Conservation (phyloP, 331 rosid genomes). For the Phaseolus coccineus region DNA sequence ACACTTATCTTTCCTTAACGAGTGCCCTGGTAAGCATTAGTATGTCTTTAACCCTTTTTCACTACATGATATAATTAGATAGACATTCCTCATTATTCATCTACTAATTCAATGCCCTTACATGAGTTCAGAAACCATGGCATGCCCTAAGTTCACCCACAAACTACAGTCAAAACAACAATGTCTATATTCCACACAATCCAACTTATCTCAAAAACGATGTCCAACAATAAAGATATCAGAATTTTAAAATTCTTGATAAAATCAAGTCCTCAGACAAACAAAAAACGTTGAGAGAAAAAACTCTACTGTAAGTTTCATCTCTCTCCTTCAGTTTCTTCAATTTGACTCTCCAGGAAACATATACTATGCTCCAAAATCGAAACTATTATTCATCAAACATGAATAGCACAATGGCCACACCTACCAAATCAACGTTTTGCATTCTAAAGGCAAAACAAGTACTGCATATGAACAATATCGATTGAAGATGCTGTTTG, state of each 20-base stretch:
- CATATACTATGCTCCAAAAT: conserved; percentile 1
- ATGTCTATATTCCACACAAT: neutral
- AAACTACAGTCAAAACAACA: neutral
- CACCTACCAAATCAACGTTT: conserved; percentile 12
- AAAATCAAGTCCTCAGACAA: neutral
- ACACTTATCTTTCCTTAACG: neutral
- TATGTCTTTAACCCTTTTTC: neutral
- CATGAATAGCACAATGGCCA: neutral
- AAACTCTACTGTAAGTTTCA: conserved; percentile 19
- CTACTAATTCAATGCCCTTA: neutral
- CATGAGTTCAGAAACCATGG: neutral
- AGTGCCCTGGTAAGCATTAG: neutral
- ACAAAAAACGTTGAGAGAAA: neutral
- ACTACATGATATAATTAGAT: neutral
- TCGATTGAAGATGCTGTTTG: neutral
- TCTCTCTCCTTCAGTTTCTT: neutral
- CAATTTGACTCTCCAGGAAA: conserved; percentile 10
- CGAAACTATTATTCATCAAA: neutral
- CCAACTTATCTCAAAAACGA: neutral
- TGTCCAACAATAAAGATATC: neutral
- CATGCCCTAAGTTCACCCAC: neutral
- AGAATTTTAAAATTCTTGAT: neutral
- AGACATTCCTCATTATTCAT: neutral
- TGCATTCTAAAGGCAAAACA: neutral
- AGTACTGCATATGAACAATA: neutral